Base-by-base conservation (phyloP, 805 yeast genomes). In the Blastobotrys parvus region DNA sequence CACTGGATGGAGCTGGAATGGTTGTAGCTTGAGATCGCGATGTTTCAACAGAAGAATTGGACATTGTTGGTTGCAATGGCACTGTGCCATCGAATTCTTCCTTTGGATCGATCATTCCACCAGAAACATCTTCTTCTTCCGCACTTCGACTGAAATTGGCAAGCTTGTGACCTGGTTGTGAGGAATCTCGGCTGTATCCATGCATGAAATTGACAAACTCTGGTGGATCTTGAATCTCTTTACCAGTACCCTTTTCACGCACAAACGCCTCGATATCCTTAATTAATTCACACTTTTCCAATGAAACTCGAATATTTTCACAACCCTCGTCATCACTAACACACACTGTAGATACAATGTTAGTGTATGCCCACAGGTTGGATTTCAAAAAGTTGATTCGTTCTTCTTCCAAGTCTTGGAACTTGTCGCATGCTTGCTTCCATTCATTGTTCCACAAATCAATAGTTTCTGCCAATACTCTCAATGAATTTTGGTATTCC, bases 261-360 rank as follows among this genome's bases (percentile, higher is more conserved):
- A 77, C 73, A 59, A 78, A 84, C 2, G 62, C 59, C 22, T 67
- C 65, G 17, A 83, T 64, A 49, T 86, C 95, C 16, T 64, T 64
- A 2, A 65, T 64, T 5, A 84, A 75, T 16, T 77, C 80, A 51
- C 88, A 80, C 40, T 74, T 71, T 46, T 88, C 95, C 42, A 86
- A 68, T 2, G 75, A 61, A 5, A 77, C 58, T 44, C 95, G 72
- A 11, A 88, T 73, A 41, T 68, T 68, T 56, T 87, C 95, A 44
- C 82, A 84, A 7, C 82, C 71, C 48, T 77, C 80, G 56, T 87
- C 95, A 54, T 81, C 83, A 35, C 77, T 75, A 25, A 86, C 89
- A 57, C 95, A 87, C 2, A 79, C 69, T 0, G 85, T 71, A 5
- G 94, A 83, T 6, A 83, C 68, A 32, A 78, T 70, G 60, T 86